These are phyloP conservation scores for Colletotrichum sp. DNA, from an alignment of 2,329 filamentous ascomycete species.

Conservation along the genomic window DNA sequence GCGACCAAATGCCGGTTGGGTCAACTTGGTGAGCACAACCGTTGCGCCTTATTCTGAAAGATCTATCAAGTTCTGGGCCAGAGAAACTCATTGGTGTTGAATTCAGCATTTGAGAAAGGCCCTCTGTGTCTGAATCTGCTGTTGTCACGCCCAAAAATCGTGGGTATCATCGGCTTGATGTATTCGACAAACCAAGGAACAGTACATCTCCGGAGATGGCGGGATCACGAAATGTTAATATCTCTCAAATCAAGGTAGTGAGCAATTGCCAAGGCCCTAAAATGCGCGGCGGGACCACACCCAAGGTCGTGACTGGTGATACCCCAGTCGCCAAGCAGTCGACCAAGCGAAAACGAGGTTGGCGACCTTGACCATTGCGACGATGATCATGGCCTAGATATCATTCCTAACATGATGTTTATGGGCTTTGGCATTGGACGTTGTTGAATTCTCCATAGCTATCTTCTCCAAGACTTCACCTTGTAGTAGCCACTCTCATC, in stretches of 20 bases:
- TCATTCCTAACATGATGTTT: background rate
- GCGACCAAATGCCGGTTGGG: background rate
- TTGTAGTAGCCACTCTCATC: background rate
- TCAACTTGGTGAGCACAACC: background rate
- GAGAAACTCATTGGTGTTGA: background rate
- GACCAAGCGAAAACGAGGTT: background rate
- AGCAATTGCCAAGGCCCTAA: background rate
- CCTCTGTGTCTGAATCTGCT: fast-evolving
- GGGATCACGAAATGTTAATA: background rate
- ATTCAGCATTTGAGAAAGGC: background rate
- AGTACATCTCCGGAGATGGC: background rate
- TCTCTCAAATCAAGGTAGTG: background rate
- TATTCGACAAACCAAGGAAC: background rate
- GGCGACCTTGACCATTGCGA: background rate
- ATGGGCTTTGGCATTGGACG: fast-evolving
- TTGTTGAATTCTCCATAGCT: background rate
- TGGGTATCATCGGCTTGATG: background rate
- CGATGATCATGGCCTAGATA: background rate
- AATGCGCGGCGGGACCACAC: background rate
- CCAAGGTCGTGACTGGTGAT: background rate
- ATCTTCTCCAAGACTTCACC: background rate
- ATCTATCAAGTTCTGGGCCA: background rate
- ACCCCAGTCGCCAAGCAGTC: background rate
- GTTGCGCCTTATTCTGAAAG: background rate
- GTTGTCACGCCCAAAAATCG: fast-evolving